These are phyloP conservation scores for Aspergillus carbonarius DNA, from an alignment of 2,329 filamentous ascomycete genomes.

Conservation along the genomic window DNA sequence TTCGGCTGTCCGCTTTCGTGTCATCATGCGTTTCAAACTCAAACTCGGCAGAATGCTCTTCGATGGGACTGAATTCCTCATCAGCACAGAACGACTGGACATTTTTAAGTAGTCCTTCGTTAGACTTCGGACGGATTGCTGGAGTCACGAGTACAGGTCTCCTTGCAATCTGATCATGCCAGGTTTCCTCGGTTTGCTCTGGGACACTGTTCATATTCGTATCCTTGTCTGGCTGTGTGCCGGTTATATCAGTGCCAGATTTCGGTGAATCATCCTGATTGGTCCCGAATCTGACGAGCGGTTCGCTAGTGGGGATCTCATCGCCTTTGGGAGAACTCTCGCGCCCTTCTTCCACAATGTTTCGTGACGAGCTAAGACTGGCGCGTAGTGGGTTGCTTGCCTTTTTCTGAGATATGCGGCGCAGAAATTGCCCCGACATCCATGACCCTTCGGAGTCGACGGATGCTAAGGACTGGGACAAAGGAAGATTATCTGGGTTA, in stretches of 20 bases:
- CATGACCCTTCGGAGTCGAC: conserved; percentile 96
- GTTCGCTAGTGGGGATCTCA: conserved; percentile 73
- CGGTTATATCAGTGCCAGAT: conserved; percentile 51
- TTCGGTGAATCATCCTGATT: conserved; percentile 47
- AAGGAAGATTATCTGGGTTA: conserved; percentile 44
- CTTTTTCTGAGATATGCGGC: conserved; percentile 48
- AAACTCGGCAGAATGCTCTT: conserved; percentile 38
- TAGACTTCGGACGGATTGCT: conserved; percentile 58
- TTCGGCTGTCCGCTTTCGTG: conserved; percentile 19
- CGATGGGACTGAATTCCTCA: conserved; percentile 34
- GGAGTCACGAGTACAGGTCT: conserved; percentile 66
- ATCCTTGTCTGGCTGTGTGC: conserved; percentile 53
- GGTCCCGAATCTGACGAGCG: conserved; percentile 59
- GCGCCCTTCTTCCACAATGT: conserved; percentile 53
- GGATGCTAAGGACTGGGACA: conserved; percentile 85
- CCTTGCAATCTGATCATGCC: conserved; percentile 54
- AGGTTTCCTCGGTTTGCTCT: conserved; percentile 39
- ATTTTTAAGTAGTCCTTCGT: conserved; percentile 59
- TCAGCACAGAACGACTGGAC: conserved; percentile 41
- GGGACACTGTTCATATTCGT: conserved; percentile 23
- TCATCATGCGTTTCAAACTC: conserved; percentile 56
- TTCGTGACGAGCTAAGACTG: conserved; percentile 37
- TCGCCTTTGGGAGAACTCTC: conserved; percentile 49
- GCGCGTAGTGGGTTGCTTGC: conserved; percentile 37
- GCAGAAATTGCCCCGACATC: conserved; percentile 74